Evolutionary conservation across 75 land plant genomes (phyloP).

Genomic region (Cunninghamia lanceolata): DNA sequence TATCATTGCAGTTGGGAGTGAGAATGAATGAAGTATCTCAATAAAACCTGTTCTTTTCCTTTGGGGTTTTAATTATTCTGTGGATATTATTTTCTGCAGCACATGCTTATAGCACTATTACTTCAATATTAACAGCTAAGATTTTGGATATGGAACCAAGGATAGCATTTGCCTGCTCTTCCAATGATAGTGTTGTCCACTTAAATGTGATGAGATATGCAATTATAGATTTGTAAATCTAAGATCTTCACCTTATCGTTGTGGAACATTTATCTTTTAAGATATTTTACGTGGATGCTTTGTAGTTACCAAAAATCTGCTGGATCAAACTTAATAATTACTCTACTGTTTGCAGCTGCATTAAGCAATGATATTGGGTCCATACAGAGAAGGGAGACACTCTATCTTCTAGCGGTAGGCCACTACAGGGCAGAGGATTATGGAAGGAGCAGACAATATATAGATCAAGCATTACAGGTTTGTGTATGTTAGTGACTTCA

Average conservation of each 20-base stretch:
- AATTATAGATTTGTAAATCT: neutral
- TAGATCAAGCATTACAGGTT: constrained; percentile 81
- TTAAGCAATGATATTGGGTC: constrained; percentile 39
- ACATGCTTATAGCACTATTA: neutral
- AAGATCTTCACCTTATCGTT: neutral
- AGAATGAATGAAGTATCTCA: neutral
- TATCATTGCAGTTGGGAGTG: neutral
- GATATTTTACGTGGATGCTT: neutral
- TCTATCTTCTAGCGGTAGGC: constrained; percentile 92
- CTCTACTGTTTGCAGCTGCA: constrained; percentile 48
- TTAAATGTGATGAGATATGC: neutral
- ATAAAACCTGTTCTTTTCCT: neutral
- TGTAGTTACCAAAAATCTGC: neutral
- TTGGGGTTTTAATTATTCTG: neutral
- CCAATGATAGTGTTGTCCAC: neutral
- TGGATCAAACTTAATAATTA: neutral
- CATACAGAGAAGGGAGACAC: constrained; percentile 63
- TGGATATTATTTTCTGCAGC: neutral
- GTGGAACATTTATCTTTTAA: neutral
- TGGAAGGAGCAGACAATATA: constrained; percentile 70
- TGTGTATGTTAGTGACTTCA: neutral
- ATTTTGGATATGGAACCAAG: neutral
- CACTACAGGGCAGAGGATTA: constrained; percentile 79
- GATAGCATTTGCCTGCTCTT: neutral
- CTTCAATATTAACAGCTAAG: neutral